Percentiles rank a stretch among this genome's conserved stretches.
These are phyloP conservation scores for Aristolochia californica DNA, from an alignment of 164 flowering plant genomes.

Conservation along the genomic window DNA sequence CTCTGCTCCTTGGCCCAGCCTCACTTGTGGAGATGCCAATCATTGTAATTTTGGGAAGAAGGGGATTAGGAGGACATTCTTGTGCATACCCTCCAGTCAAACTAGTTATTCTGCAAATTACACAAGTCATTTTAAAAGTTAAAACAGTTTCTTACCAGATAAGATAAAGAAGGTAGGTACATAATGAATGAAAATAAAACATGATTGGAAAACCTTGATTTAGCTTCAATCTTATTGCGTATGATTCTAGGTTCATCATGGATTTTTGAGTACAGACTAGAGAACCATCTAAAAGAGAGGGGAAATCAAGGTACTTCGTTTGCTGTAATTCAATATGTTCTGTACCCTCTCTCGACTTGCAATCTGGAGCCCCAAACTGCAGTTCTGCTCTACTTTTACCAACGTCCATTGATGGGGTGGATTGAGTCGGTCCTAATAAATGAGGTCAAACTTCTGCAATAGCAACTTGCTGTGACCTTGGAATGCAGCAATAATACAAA, in stretches of 20 bases:
- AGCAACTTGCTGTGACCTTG: too few relatives aligned
- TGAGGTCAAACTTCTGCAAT: too few relatives aligned
- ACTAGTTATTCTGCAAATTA: constrained; percentile 12
- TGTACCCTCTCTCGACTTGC: constrained; percentile 13
- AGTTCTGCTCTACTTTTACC: constrained; percentile 9
- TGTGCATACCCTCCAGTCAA: constrained; percentile 11
- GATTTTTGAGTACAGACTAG: constrained; percentile 30
- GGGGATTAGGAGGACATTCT: constrained; percentile 31
- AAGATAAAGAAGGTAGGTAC: background rate
- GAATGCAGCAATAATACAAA: too few relatives aligned
- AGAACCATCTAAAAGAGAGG: constrained; percentile 57
- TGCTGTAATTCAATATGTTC: constrained; percentile 14
- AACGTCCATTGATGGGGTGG: background rate
- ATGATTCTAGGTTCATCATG: constrained; percentile 11
- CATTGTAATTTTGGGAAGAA: constrained; percentile 91
- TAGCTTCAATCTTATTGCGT: constrained; percentile 11
- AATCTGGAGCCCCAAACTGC: constrained; percentile 16
- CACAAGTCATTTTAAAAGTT: background rate
- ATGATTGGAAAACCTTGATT: constrained; percentile 21
- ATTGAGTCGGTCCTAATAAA: too few relatives aligned
- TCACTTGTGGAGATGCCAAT: constrained; percentile 78
- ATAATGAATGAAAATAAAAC: background rate
- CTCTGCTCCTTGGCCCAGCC: constrained; percentile 62
- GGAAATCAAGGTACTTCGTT: constrained; percentile 13
- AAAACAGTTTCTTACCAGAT: background rate